Conservation (phyloP, 176 grass and related monocot genomes). For the Triticum monococcum region DNA sequence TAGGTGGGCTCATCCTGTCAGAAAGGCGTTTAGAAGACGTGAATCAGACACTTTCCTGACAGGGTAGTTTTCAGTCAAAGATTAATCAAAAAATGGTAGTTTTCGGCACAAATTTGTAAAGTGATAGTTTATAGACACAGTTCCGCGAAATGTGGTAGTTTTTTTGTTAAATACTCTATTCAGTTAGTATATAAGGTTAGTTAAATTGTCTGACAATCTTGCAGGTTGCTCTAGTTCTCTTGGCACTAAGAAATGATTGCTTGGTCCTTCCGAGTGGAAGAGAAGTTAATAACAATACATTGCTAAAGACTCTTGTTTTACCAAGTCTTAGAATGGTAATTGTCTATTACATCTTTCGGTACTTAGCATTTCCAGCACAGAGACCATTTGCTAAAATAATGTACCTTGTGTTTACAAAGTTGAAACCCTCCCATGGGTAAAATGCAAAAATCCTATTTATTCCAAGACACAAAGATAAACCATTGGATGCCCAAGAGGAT, state of each 20-base stretch:
- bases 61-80: no score
- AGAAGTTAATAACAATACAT: not conserved
- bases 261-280: not conserved
- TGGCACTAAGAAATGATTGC: not conserved
- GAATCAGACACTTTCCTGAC: no score
- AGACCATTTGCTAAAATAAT: not conserved
- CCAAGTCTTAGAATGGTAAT: not conserved
- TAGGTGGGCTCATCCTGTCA: no score
- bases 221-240: slow-evolving; percentile 11
- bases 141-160: no score
- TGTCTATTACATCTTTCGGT: not conserved
- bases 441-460: not conserved
- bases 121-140: no score
- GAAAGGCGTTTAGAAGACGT: no score
- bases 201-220: not conserved
- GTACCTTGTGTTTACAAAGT: not conserved
- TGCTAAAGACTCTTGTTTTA: not conserved
- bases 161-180: no score
- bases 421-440: not conserved
- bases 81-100: no score
- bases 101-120: no score
- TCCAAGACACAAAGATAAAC: not conserved
- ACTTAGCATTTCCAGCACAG: not conserved
- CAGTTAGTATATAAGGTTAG: not conserved
- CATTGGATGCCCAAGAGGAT: not conserved